Base-by-base conservation (phyloP, 2,329 filamentous ascomycete species). In the Fusarium caatingaense region DNA sequence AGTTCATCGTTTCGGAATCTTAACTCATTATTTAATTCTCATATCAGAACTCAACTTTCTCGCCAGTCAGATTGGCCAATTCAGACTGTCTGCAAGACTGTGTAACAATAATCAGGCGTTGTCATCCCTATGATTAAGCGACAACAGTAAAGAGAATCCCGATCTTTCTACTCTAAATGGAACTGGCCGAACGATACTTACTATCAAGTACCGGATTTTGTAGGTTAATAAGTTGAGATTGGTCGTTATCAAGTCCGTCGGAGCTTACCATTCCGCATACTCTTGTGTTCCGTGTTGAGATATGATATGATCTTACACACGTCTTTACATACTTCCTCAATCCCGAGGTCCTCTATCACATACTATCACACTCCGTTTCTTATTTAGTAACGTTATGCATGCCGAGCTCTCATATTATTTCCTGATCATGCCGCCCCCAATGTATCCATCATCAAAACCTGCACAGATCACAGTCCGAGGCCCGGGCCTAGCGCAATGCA, bases 401-500 rank as follows among this genome's bases (percentile, higher is more conserved):
- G 12, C 18, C 12, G 10, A 32, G 8, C 12, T 25, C 48, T 40
- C 23, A 15, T 41, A 18, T n/a, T 21, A 16, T 10, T 16, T 34
- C 18, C 18, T 41, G 18, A 25, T 23, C n/a, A 51, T 28, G 23
- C 23, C 18, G 49, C 32, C 49, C 32, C 34, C 49, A 21, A 28
- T 51, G 48, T n/a, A 51, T 27, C n/a, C 49, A 42, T 41, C n/a
- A 13, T 41, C 45, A 12, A 41, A 16, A 41, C 11, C 34, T 53
- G 23, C 32, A 27, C 42, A 63, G 41, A 64, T 48, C 28, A 64
- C 27, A 27, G 25, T 51, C 34, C 21, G 61, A 60, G 63, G 54
- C 63, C 64, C 56, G 45, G 45, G 23, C 64, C 63, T 62, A 66
- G 64, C 32, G 63, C 46, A 56, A 53, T 34, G 56, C 30, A 50